Evolutionary conservation across 2,329 filamentous ascomycete species (phyloP).

Genomic region (Metarhizium brunneum): DNA sequence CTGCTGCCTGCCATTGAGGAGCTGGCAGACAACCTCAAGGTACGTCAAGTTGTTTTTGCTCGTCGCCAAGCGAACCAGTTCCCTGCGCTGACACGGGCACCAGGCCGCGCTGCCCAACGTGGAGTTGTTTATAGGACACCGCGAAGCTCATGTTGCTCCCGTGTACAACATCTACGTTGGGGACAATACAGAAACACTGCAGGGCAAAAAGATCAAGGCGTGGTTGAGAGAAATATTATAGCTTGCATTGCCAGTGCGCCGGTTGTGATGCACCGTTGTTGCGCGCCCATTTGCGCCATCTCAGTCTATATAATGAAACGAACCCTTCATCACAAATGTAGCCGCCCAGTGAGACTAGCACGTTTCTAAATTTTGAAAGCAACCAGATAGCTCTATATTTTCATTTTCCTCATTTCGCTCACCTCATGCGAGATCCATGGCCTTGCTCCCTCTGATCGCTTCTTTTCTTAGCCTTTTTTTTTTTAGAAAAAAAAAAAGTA

Average conservation of each 20-base stretch:
- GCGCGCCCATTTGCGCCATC: not conserved
- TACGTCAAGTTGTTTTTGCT: not conserved
- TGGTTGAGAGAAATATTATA: constrained; percentile 12
- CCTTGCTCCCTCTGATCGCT: too few species aligned
- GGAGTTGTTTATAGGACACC: constrained; percentile 11
- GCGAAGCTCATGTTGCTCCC: constrained; percentile 14
- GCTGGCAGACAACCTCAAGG: constrained; percentile 11
- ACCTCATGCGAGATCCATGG: not conserved
- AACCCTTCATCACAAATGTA: not conserved
- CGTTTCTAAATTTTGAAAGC: not conserved
- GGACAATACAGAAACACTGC: constrained; percentile 11
- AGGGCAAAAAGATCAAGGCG: constrained; percentile 13
- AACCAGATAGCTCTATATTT: not conserved
- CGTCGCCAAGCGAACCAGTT: too few species aligned
- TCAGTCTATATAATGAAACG: not conserved
- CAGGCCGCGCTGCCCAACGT: constrained; percentile 10
- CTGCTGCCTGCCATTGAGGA: constrained; percentile 11
- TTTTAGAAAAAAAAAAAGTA: not conserved
- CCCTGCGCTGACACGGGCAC: not conserved
- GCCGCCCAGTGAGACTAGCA: not conserved
- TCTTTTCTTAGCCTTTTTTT: not conserved
- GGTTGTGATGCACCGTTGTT: not conserved
- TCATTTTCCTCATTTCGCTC: not conserved
- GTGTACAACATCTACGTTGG: constrained; percentile 13
- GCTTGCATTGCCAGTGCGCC: not conserved